Base-by-base conservation (phyloP, 495 filamentous ascomycete species). In the Xylaria cubensis region DNA sequence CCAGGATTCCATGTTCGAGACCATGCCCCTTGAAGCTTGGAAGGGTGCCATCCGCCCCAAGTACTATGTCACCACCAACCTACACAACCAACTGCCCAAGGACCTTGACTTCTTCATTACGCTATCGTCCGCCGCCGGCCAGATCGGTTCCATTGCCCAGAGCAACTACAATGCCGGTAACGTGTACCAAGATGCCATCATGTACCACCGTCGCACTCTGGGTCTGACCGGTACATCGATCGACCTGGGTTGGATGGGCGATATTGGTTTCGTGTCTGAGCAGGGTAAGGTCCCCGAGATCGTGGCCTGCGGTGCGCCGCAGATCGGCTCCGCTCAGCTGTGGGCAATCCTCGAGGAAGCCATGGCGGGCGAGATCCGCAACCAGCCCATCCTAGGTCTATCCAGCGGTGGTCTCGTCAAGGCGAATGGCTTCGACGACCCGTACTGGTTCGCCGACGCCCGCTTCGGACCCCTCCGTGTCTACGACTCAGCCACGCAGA, bases 91-190 rank as follows among this genome's bases (percentile, higher is more conserved):
- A 15, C 79, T 90, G 42, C 73, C 58, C 42, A 77, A 79, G n/a
- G 69, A 73, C 51, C 80, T 91, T 1, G 89, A 91, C 74, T 92
- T 92, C 81, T 91, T 92, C 75, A 77, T 91, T 56, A 78, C 83
- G 17, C 79, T 90, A 12, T 88, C 87, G n/a, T 92, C 90, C 1
- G 72, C 86, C 0, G 78, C 85, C 9, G 88, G 84, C 4, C 74
- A 87, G 3, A 74, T 88, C n/a, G 89, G 89, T 13, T 83, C 76
- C 36, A 73, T 72, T 13, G 79, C 81, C 0, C 85, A 88, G 73
- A 77, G 84, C 36, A 85, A 86, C 68, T 88, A 88, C 74, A 82
- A 83, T 19, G 81, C 85, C 4, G 86, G 84, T 32, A 90, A 89
- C 73, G 83, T 84, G 7, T 90, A 85, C 77, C 80, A 87, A 17